Evolutionary conservation across 305 asterid genomes (phyloP).

Genomic region (Rubia occidens): DNA sequence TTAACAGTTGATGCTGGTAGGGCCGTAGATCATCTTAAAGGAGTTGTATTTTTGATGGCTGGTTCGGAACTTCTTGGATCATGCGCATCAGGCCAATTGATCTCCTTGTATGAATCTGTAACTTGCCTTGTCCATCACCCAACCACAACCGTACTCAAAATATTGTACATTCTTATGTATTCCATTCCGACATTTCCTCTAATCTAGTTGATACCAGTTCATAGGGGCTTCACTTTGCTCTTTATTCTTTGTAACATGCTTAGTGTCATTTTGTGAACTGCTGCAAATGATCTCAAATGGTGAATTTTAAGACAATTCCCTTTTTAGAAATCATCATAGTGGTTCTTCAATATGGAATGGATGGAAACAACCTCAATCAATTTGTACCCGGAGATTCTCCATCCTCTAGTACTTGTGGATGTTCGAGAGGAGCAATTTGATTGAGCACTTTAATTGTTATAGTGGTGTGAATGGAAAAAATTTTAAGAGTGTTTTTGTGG

Average conservation of each 20-base stretch:
- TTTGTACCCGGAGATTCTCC: too few relatives aligned
- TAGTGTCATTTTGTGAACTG: too few relatives aligned
- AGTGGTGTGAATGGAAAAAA: too few relatives aligned
- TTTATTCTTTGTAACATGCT: neutral
- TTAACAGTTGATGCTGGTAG: slow-evolving; percentile 18
- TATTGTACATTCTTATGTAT: slow-evolving; percentile 11
- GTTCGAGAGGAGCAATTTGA: too few relatives aligned
- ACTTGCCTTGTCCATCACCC: neutral
- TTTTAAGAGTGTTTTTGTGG: too few relatives aligned
- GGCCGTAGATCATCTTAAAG: neutral
- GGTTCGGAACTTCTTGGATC: neutral
- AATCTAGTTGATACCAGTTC: neutral
- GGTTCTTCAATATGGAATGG: too few relatives aligned
- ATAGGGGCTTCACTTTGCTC: neutral
- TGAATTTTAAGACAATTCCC: too few relatives aligned
- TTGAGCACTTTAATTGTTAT: too few relatives aligned
- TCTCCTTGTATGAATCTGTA: neutral
- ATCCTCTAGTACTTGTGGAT: too few relatives aligned
- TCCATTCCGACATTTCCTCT: neutral
- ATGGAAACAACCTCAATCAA: too few relatives aligned
- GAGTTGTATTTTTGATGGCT: slow-evolving; percentile 5
- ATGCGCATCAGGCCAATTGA: neutral
- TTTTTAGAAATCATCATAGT: too few relatives aligned
- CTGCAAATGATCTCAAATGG: too few relatives aligned
- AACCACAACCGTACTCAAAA: neutral